phyloP scores from a whole-genome alignment of 2,329 filamentous ascomycete genomes.

The Alternaria atra region DNA sequence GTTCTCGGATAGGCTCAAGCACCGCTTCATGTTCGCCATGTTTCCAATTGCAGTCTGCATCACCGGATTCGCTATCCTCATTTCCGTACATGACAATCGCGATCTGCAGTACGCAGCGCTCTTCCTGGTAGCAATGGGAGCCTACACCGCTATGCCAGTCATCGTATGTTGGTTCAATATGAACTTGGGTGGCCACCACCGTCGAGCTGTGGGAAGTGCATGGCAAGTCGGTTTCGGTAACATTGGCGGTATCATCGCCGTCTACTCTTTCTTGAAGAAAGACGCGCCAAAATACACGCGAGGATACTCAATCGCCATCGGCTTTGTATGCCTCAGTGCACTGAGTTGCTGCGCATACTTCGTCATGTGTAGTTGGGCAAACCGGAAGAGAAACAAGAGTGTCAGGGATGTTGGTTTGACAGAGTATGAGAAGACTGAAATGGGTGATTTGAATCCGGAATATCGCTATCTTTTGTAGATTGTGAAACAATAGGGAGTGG shows the following conservation, averaged over 20 bases:
- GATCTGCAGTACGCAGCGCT: constrained; percentile 78
- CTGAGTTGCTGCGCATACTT: constrained; percentile 69
- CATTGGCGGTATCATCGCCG: constrained; percentile 62
- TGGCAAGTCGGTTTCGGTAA: constrained; percentile 60
- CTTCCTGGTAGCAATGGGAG: constrained; percentile 81
- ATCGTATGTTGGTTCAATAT: constrained; percentile 68
- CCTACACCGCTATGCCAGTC: constrained; percentile 89
- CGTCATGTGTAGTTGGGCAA: constrained; percentile 66
- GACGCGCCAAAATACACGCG: constrained; percentile 75
- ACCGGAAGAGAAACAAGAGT: constrained; percentile 65
- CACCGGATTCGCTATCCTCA: constrained; percentile 77
- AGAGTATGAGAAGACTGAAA: constrained; percentile 68
- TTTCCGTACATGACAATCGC: constrained; percentile 73
- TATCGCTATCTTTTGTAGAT: constrained; percentile 67
- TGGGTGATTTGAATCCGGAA: constrained; percentile 68
- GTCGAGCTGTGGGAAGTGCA: constrained; percentile 58
- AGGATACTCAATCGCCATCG: constrained; percentile 81
- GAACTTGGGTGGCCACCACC: constrained; percentile 63
- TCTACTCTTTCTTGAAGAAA: constrained; percentile 58
- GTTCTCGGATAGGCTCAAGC: constrained; percentile 73
- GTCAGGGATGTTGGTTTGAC: constrained; percentile 61
- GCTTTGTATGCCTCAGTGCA: constrained; percentile 74
- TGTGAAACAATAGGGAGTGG: background rate
- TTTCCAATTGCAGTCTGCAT: constrained; percentile 74
- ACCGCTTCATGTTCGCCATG: constrained; percentile 79